Percentiles rank a stretch among this genome's conserved stretches.
phyloP scores from a whole-genome alignment of 1,284 basidiomycete species.

The Rhodotorula sp. region DNA sequence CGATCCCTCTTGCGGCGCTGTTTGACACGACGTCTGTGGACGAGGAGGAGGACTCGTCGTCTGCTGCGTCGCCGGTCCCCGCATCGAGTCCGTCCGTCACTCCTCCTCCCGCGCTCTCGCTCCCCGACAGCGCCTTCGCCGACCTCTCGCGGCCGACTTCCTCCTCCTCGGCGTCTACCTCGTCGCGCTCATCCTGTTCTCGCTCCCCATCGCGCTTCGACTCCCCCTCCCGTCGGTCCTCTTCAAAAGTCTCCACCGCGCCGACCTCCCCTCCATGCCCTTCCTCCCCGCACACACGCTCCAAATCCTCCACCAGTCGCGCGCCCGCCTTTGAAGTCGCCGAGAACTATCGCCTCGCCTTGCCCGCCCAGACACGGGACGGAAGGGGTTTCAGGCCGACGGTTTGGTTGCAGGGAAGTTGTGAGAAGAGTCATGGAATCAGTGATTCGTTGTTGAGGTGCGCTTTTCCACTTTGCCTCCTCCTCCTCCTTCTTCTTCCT shows the following conservation, averaged over 20 bases:
- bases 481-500: not conserved
- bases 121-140: constrained; percentile 1
- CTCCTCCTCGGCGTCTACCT: not conserved
- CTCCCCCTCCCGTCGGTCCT: constrained; percentile 2
- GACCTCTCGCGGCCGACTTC: not conserved
- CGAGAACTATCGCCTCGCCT: constrained; percentile 48
- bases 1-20: constrained; percentile 10
- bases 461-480: not conserved
- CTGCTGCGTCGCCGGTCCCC: not conserved
- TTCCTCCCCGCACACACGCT: constrained; percentile 43
- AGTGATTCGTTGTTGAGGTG: constrained; percentile 60
- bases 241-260: not conserved
- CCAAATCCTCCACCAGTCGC: not conserved
- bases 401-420: constrained; percentile 61
- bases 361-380: constrained; percentile 49
- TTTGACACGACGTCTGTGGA: not conserved
- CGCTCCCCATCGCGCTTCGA: constrained; percentile 2
- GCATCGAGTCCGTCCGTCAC: not conserved
- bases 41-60: not conserved
- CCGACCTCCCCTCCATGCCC: constrained; percentile 26
- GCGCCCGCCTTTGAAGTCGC: constrained; percentile 2
- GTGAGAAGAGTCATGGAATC: constrained; percentile 61
- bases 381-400: constrained; percentile 50
- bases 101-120: not conserved
- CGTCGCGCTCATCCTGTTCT: not conserved